phyloP scores from a whole-genome alignment of 306 rosid species.

The Lithocarpus polystachyus region DNA sequence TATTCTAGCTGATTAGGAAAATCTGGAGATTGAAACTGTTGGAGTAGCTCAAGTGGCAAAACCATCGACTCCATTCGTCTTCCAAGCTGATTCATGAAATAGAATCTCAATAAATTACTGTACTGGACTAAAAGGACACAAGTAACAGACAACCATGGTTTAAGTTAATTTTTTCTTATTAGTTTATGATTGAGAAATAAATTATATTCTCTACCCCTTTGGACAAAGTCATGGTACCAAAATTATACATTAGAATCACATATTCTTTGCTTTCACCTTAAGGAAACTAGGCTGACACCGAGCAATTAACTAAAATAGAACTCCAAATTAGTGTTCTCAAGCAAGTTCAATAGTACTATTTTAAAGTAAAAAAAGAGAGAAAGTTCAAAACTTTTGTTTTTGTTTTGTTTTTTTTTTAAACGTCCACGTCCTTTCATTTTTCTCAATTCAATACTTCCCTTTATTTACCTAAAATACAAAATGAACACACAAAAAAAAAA shows the following conservation, averaged over 20 bases:
- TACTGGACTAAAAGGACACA: slow-evolving; percentile 16
- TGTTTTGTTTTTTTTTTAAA: no score
- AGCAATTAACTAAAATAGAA: background rate
- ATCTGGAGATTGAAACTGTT: slow-evolving; percentile 69
- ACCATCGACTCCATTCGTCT: slow-evolving; percentile 77
- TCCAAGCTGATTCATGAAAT: slow-evolving; percentile 70
- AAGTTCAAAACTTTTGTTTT: no score
- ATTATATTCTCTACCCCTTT: no score
- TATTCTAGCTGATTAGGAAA: slow-evolving; percentile 68
- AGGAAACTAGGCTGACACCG: background rate
- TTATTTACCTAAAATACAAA: no score
- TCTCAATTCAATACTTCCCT: no score
- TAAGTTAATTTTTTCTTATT: background rate
- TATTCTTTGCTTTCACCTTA: background rate
- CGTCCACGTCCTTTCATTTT: no score
- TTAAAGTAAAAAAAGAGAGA: no score
- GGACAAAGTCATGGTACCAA: background rate
- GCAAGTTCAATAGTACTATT: no score
- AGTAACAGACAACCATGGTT: background rate
- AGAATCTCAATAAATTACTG: slow-evolving; percentile 26
- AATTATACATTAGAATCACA: background rate
- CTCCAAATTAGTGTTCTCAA: background rate
- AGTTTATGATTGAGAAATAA: no score
- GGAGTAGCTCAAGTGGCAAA: slow-evolving; percentile 86
- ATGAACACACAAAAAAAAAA: no score